Evolutionary conservation across 345 rosid genomes (phyloP), one percentile per base, ranked within the genome.

Genomic region (Rhizophora apiculata): DNA sequence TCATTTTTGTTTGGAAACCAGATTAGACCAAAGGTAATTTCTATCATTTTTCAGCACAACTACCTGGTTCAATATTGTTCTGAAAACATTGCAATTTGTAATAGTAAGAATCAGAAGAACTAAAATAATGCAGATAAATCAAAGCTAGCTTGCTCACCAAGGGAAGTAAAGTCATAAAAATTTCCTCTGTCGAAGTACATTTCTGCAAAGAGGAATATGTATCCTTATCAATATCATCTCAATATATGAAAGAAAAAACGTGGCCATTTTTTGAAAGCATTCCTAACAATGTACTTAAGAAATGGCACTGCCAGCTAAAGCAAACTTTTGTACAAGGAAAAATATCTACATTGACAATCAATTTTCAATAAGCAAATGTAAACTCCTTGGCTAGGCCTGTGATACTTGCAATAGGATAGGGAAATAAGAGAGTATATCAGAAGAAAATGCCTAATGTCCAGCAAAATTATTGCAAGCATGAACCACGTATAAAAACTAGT

Each of bases 121-220:
- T 5, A 2, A 43, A 43, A 18, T 11, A 13, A 43, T 13, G 29
- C 16, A 16, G 66, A 29, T 8, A 20, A 54, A n/a, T 19, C 1
- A 58, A 34, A 43, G 56, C 7, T 13, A 67, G 37, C 1, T 29
- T 62, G 82, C 98, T 84, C 72, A 95, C 99, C 99, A 68, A 95
- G 92, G 37, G 99, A 95, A 70, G 99, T 88, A 58, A 95, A 95
- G 78, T 95, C 96, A 69, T 92, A 95, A 83, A 90, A 95, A 80
- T 88, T 92, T 64, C 98, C 98, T 78, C 88, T 82, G 87, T 92
- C 97, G 75, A 92, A 90, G 68, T 85, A 90, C 93, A 95, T 92
- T 86, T 95, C 99, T 92, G 89, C 60, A 74, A 83, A 69, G 43
- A 55, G 29, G 63, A 79, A 78, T 1, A 67, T 39, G 51, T 3